Base-by-base conservation (phyloP, 2,329 filamentous ascomycete species). In the Epichloe elymi region DNA sequence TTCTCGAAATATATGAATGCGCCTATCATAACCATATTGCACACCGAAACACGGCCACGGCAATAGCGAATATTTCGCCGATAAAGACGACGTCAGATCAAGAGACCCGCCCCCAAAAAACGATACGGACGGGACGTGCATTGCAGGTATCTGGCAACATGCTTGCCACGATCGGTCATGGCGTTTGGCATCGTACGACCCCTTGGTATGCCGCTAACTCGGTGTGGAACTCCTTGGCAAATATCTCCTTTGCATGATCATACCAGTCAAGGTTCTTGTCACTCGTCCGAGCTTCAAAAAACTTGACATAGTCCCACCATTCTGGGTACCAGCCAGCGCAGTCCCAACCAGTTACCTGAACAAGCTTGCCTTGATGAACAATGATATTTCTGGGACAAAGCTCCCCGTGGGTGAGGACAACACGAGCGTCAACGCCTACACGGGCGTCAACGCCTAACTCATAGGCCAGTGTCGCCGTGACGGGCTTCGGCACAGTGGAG, bases 281-380 rank as follows among this genome's bases (percentile, higher is more conserved):
- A 1, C 50, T n/a, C 36, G 62, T 64, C 17, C 54, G 55, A 6
- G 63, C 57, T 48, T 66, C 64, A 38, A 65, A 65, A 49, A 66
- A 66, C 42, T 64, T 64, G 51, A 56, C 63, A 44, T 65, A 66
- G 7, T 66, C 63, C 64, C 64, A 65, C 64, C 64, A 66, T 15
- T 55, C 55, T 1, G 64, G 64, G 53, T 65, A 66, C 53, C 57
- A 59, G 17, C 64, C 64, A 4, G 62, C 60, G 33, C 55, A 63
- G 44, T 64, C 61, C 64, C 63, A 66, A 14, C 63, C 61, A 6
- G 60, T 47, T 40, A 66, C 58, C 47, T 55, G 56, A 8, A 52
- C 51, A 37, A 66, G 58, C 20, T 51, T 51, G 17, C 48, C 52
- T 10, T 61, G 54, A 1, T 56, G 48, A 8, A 65, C 57, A n/a